Evolutionary conservation across 1,284 basidiomycete species (phyloP), one percentile per base, ranked within the genome.

Genomic region (Ganoderma sp.): DNA sequence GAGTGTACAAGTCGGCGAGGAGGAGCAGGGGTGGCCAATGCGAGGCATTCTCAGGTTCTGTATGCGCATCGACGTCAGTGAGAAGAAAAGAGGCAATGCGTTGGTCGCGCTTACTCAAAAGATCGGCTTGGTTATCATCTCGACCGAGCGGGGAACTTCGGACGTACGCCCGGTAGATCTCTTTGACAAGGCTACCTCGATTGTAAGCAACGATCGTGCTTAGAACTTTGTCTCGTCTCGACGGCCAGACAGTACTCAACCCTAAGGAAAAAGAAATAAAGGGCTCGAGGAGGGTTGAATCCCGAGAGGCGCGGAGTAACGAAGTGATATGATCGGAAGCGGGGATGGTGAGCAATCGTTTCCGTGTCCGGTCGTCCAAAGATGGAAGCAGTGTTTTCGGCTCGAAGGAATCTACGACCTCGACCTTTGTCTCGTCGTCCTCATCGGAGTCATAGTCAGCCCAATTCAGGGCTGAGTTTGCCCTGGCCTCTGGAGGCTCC

Each of bases 1-100:
- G 92, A 2, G 89, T 88, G 78, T 98, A 97, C 22, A 98, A 80
- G 66, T 97, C 92, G 8, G 89, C 86, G 3, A 98, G 86, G 61
- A 98, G 86, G 2, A 99, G 81, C 1, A 99, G 81, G 1, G 92
- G 84, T 0, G 90, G 85, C 86, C 90, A 91, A 50, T 83, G 80
- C 0, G 77, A 56, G 2, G 80, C 83, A 65, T 85, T 80, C 0
- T 79, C 78, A 0, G 84, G 79, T 70, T 89, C 89, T 86, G 34
- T 1, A 12, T 7, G 28, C 19, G n/a, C 5, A 42, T 60, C n/a
- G 43, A 12, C 25, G 39, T 64, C 61, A 69, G 37, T n/a, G 32
- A n/a, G 9, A 41, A 9, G 4, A 28, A 22, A 32, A 15, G 6
- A 19, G 17, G 9, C 48, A 12, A 57, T n/a, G 7, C 64, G 32